Base-by-base conservation (phyloP, 1,284 basidiomycete genomes). In the Agaricales sp. region DNA sequence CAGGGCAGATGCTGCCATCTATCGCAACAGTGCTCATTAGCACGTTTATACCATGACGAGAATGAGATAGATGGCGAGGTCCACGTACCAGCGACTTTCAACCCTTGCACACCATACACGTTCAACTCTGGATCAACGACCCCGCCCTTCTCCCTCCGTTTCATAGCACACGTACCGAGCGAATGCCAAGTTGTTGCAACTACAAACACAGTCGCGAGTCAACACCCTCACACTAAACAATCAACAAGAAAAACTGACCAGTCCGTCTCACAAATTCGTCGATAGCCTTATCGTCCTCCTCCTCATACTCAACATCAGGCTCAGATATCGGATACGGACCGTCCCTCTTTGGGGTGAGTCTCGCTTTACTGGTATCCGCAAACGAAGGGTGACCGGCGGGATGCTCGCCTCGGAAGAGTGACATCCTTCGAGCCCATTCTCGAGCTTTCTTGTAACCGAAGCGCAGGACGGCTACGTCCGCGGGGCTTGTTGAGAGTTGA, bases 381-480 rank as follows among this genome's bases (percentile, higher is more conserved):
- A 83, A 84, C 4, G 53, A 48, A 0, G 82, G 82, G 54, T 83
- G 75, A 13, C 55, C 56, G 1, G 55, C 49, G 0, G 57, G 30
- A 35, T 35, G 30, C 30, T 35, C 81, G 3, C 81, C 82, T 1
- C 74, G 68, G 60, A 72, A 84, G 18, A 61, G 60, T 0, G 67
- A 63, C 71, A 83, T 73, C 1, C 81, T 73, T 18, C 82, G 71
- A 2, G 68, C 71, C 26, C 77, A 58, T 59, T 85, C 82, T n/a
- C 78, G 66, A 18, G 62, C 52, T 52, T 67, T 70, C 59, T 85
- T 86, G 59, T 82, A 86, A 0, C 57, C 63, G 70, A 76, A 79
- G 45, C 70, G 63, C 52, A 80, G 58, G 11, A 74, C 62, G 2
- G 66, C 68, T 2, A 85, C 30, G 57, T 85, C 82, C 2, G 71